Evolutionary conservation across 176 grass and related monocot species (phyloP), one percentile per base, ranked within the genome.

Genomic region (Themeda triandra): DNA sequence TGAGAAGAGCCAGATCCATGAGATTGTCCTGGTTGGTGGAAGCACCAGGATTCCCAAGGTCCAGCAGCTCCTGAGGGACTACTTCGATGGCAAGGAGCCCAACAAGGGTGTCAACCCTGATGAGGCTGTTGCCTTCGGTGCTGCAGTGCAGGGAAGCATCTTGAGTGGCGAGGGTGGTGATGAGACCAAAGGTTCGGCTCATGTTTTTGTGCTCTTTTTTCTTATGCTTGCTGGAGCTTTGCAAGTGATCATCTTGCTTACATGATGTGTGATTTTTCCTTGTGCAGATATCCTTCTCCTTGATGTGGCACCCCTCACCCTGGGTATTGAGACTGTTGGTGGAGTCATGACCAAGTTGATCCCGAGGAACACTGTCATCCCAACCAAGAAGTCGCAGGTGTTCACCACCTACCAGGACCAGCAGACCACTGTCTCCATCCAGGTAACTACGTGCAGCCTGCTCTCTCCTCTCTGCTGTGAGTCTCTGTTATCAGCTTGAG

Each of bases 331-430:
- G 80, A 94, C 92, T 2, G 89, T 89, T 0, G 92, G 89, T 33
- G 93, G 87, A 85, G 87, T 90, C 60, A 95, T 95, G 93, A 92
- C 89, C 63, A 92, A 90, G 84, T 45, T 92, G 75, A 95, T 95
- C 83, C 92, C 90, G 2, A 90, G 92, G 82, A 94, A 94, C 71
- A 92, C 87, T 0, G 87, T 92, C 10, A 94, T 94, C 77, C 92
- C 92, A 15, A 88, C 89, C 68, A 95, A 90, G 84, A 92, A 92
- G 88, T 89, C 89, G 5, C 90, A 88, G 76, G 90, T 92, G 67
- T 92, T 95, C 90, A 92, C 92, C 54, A 92, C 92, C 69, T 90
- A 92, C 84, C 87, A 89, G 81, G 89, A 90, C 45, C 89, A 95
- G 69, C 92, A 95, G 84, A 90, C 90, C 62, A 95, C 84, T 24